Conservation (phyloP, 2,329 filamentous ascomycete genomes). For the Colletotrichum sp. region DNA sequence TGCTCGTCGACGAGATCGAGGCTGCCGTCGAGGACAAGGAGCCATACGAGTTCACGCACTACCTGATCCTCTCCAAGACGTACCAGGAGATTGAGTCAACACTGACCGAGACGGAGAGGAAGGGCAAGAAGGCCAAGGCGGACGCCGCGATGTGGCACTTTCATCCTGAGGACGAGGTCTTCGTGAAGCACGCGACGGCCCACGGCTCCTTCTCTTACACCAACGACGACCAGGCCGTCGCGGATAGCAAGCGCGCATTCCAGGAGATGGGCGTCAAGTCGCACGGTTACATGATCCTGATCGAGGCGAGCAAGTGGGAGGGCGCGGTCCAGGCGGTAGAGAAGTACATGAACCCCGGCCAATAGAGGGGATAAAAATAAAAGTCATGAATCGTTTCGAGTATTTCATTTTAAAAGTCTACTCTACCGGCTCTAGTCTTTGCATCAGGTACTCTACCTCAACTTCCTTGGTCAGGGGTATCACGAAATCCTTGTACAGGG, state of each 20-base stretch:
- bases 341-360: conserved; percentile 70
- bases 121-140: conserved; percentile 70
- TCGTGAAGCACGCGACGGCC: conserved; percentile 77
- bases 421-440: conserved; percentile 66
- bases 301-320: conserved; percentile 80
- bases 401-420: conserved; percentile 1
- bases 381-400: conserved; percentile 14
- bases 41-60: conserved; percentile 92
- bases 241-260: conserved; percentile 93
- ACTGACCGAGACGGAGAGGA: conserved; percentile 69
- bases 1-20: conserved; percentile 90
- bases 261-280: conserved; percentile 90
- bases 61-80: conserved; percentile 89
- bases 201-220: conserved; percentile 78
- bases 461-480: conserved; percentile 98
- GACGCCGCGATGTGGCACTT: conserved; percentile 81
- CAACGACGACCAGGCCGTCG: conserved; percentile 79
- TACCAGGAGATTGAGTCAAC: conserved; percentile 87
- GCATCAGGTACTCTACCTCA: conserved; percentile 98
- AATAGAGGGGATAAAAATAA: conserved; percentile 25
- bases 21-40: conserved; percentile 90
- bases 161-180: conserved; percentile 92
- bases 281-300: conserved; percentile 83
- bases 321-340: conserved; percentile 76
- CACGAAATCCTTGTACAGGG: conserved; percentile 90